Base-by-base conservation (phyloP, 371 early-diverging fungal genomes). In the Apophysomyces ossiformis region DNA sequence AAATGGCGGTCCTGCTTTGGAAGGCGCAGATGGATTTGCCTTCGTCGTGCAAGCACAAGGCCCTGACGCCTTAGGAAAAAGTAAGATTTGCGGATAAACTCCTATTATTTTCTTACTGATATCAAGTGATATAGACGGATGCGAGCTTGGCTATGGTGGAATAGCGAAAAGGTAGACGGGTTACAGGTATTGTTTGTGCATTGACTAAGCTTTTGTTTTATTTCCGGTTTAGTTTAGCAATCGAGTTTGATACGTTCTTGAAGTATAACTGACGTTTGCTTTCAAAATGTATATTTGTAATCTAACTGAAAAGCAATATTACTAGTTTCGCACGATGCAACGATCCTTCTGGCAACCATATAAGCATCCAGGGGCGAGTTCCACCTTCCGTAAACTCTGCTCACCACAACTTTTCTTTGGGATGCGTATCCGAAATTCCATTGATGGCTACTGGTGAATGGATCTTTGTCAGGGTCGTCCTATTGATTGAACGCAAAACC, bases 191-290 rank as follows among this genome's bases (percentile, higher is more conserved):
- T 15, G 36, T 36, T 21, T 37, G 15, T 50, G n/a, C n/a, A 38
- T 56, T 18, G 63, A n/a, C 60, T 62, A 60, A 57, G 37, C n/a
- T 47, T 36, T 15, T 12, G 26, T 32, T 8, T 16, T 26, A 47
- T 4, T 39, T 59, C 12, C 37, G 5, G 39, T 59, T 13, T 61
- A 83, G 87, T 43, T 44, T 87, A 16, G 87, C 85, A 6, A 68
- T 87, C 37, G 87, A 87, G 41, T 85, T 84, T 46, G 87, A 87
- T 68, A 87, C 85, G 2, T 85, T 85, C 60, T 57, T 76, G 63
- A 78, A 78, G 76, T 76, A 75, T 16, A 15, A 18, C 21, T 61
- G 32, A 47, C 16, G n/a, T n/a, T 60, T 56, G 39, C 39, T 7
- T 39, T 39, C 11, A 7, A 11, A 11, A 7, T 39, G 11, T 7